These are phyloP conservation scores for Talaromyces stipitatus DNA, from an alignment of 495 filamentous ascomycete genomes.

Conservation along the genomic window DNA sequence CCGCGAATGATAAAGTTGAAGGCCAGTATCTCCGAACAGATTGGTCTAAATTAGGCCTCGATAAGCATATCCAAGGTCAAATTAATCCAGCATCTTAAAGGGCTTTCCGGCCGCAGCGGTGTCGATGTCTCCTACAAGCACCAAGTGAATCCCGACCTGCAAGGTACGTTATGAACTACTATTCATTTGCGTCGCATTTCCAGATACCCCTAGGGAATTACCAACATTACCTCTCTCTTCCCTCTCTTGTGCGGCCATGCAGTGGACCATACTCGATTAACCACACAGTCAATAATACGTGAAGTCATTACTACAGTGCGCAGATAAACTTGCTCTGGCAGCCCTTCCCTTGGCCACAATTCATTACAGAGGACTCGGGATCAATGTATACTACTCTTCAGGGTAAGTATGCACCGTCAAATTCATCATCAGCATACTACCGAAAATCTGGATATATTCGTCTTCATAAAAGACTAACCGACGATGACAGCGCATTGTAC, in stretches of 20 bases:
- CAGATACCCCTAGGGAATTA: neutral
- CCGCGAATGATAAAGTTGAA: neutral
- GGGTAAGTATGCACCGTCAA: neutral
- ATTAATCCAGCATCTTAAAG: neutral
- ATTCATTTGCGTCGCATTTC: neutral
- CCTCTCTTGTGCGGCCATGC: neutral
- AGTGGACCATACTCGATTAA: neutral
- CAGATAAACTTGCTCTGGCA: neutral
- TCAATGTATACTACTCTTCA: constrained; percentile 6
- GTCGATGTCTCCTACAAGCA: neutral
- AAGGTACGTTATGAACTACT: neutral
- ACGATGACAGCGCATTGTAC: neutral
- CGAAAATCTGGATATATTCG: neutral
- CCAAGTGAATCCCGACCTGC: neutral
- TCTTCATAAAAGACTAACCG: neutral
- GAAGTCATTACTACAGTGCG: neutral
- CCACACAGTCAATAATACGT: neutral
- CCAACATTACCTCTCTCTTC: neutral
- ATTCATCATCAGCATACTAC: neutral
- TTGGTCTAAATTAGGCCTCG: neutral
- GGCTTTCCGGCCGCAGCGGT: neutral
- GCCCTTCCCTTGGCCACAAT: neutral
- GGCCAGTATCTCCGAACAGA: neutral
- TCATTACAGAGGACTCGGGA: neutral
- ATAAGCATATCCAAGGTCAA: neutral